A percentile compares a stretch with the other conserved stretches of the same genome.
Evolutionary conservation across 306 rosid species (phyloP).

Genomic region (Gastrolobium bilobum): DNA sequence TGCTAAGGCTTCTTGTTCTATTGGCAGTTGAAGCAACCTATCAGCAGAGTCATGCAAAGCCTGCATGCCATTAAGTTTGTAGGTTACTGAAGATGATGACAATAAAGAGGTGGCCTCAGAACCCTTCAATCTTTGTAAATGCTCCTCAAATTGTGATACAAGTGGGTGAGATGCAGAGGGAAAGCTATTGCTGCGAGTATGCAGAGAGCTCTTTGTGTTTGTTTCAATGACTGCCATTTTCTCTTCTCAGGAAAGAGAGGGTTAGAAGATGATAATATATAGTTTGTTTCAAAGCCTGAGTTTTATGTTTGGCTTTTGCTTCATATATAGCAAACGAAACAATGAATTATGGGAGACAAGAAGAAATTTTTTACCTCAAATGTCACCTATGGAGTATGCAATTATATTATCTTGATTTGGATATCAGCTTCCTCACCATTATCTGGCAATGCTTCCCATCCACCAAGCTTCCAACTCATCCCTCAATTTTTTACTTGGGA

Average conservation of each 20-base stretch:
- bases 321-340: slow-evolving; percentile 40
- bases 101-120: slow-evolving; percentile 46
- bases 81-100: slow-evolving; percentile 45
- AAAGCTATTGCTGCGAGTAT: slow-evolving; percentile 50
- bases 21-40: slow-evolving; percentile 52
- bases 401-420: slow-evolving; percentile 33
- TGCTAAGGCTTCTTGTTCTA: slow-evolving; percentile 38
- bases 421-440: slow-evolving; percentile 8
- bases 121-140: slow-evolving; percentile 45
- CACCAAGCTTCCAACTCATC: slow-evolving; percentile 39
- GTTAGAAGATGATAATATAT: not conserved
- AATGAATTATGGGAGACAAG: slow-evolving; percentile 30
- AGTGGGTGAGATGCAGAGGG: slow-evolving; percentile 50
- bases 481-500: slow-evolving; percentile 7
- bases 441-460: slow-evolving; percentile 35
- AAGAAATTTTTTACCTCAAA: slow-evolving; percentile 25
- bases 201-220: slow-evolving; percentile 39
- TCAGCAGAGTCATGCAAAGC: slow-evolving; percentile 49
- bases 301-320: slow-evolving; percentile 24
- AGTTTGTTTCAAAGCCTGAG: slow-evolving; percentile 27
- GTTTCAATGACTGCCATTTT: slow-evolving; percentile 51
- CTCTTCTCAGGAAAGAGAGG: slow-evolving; percentile 2
- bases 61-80: slow-evolving; percentile 44
- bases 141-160: slow-evolving; percentile 48
- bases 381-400: slow-evolving; percentile 40